Conservation (phyloP, 1,139 yeast genomes). For the Scheffersomyces segobiensis region DNA sequence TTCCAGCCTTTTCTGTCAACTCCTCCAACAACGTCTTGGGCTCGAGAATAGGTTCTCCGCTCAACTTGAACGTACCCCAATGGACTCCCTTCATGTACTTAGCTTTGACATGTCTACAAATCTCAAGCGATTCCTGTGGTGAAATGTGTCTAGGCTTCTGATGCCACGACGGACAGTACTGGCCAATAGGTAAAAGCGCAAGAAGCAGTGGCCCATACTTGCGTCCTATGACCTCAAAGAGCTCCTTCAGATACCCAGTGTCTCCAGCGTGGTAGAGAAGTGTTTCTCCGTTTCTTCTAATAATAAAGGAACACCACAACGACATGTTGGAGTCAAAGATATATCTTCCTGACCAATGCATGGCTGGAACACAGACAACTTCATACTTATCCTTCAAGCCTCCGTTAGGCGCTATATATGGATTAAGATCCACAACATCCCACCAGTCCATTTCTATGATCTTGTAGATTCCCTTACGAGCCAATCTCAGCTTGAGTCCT, state of each 20-base stretch:
- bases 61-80: slow-evolving; percentile 92
- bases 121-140: slow-evolving; percentile 72
- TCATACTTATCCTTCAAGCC: slow-evolving; percentile 58
- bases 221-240: slow-evolving; percentile 64
- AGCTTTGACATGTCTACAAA: slow-evolving; percentile 64
- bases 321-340: slow-evolving; percentile 76
- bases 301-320: slow-evolving; percentile 84
- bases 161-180: slow-evolving; percentile 94
- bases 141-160: slow-evolving; percentile 85
- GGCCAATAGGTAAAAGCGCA: slow-evolving; percentile 89
- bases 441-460: slow-evolving; percentile 89
- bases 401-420: slow-evolving; percentile 21
- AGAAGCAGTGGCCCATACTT: slow-evolving; percentile 65
- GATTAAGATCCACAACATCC: slow-evolving; percentile 58
- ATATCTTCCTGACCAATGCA: slow-evolving; percentile 96
- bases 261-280: slow-evolving; percentile 91
- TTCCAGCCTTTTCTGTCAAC: slow-evolving; percentile 21
- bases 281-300: slow-evolving; percentile 66
- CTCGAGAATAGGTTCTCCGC: slow-evolving; percentile 85
- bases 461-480: slow-evolving; percentile 52
- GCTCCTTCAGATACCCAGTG: slow-evolving; percentile 78
- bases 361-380: slow-evolving; percentile 87
- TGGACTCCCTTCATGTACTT: slow-evolving; percentile 80
- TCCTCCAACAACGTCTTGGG: slow-evolving; percentile 53
- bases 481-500: slow-evolving; percentile 67